phyloP scores from a whole-genome alignment of 2,329 filamentous ascomycete species.

The Colletotrichum horii region DNA sequence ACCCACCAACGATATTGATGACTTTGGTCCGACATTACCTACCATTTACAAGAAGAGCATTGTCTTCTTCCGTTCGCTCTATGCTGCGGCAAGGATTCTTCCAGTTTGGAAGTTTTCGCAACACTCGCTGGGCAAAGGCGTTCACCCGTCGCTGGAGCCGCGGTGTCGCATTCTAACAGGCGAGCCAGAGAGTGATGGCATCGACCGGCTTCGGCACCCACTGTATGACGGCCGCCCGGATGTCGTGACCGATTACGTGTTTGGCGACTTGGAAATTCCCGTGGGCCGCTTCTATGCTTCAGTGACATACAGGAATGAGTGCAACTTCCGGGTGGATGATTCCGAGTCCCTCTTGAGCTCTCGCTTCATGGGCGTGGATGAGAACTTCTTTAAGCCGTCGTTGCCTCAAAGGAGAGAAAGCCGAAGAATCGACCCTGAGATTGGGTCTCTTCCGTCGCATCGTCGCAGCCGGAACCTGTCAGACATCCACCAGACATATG shows the following conservation, averaged over 20 bases:
- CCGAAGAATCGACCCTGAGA: slow-evolving; percentile 49
- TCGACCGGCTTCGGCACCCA: slow-evolving; percentile 75
- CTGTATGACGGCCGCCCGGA: slow-evolving; percentile 68
- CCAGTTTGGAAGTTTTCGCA: slow-evolving; percentile 86
- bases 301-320: slow-evolving; percentile 86
- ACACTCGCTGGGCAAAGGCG: slow-evolving; percentile 74
- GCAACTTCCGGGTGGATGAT: slow-evolving; percentile 90
- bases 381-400: slow-evolving; percentile 84
- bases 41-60: slow-evolving; percentile 98
- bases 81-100: slow-evolving; percentile 79
- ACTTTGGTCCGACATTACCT: slow-evolving; percentile 71
- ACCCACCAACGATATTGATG: slow-evolving; percentile 51
- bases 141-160: slow-evolving; percentile 71
- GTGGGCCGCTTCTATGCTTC: slow-evolving; percentile 83
- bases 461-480: slow-evolving; percentile 49
- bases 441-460: slow-evolving; percentile 78
- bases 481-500: slow-evolving; percentile 82
- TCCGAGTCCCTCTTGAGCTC: slow-evolving; percentile 90
- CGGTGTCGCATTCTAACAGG: slow-evolving; percentile 80
- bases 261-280: slow-evolving; percentile 85
- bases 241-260: slow-evolving; percentile 77
- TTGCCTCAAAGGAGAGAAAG: slow-evolving; percentile 60
- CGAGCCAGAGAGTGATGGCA: slow-evolving; percentile 55
- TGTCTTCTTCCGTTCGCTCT: slow-evolving; percentile 89
- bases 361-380: slow-evolving; percentile 89